Evolutionary conservation across 441 rosid genomes (phyloP).

Genomic region (Omphalea diandra): DNA sequence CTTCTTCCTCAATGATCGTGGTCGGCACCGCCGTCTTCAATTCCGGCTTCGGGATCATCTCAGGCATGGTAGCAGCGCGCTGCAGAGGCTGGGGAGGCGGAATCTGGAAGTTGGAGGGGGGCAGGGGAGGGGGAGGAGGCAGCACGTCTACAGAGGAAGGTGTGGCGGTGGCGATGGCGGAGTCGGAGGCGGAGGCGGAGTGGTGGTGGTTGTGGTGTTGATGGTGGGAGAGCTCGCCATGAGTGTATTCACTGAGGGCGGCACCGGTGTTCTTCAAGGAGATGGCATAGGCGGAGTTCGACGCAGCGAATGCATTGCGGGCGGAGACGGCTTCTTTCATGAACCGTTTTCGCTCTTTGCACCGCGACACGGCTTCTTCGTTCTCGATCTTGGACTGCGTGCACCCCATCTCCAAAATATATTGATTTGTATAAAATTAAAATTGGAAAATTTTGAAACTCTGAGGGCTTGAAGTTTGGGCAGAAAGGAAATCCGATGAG

Average conservation of each 20-base stretch:
- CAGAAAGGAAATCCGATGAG: neutral
- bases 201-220: too few species aligned
- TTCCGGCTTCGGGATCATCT: constrained; percentile 48
- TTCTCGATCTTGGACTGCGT: constrained; percentile 86
- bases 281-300: constrained; percentile 77
- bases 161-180: neutral
- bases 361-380: constrained; percentile 76
- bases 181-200: constrained; percentile 26
- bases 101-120: too few species aligned
- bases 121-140: constrained; percentile 53
- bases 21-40: constrained; percentile 39
- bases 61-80: constrained; percentile 82
- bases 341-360: constrained; percentile 61
- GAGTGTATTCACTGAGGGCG: constrained; percentile 77
- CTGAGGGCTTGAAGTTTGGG: neutral
- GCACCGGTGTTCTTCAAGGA: constrained; percentile 89
- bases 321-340: constrained; percentile 69
- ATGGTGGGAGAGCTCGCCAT: constrained; percentile 45
- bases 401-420: constrained; percentile 57
- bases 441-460: too few species aligned
- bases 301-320: constrained; percentile 90
- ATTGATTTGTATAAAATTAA: too few species aligned
- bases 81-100: constrained; percentile 35
- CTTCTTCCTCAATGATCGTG: constrained; percentile 55
- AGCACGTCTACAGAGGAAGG: constrained; percentile 22